Percentiles rank a stretch among this genome's conserved stretches.
These are phyloP conservation scores for Coniochaeta sp. DNA, from an alignment of 2,329 filamentous ascomycete genomes.

Conservation along the genomic window DNA sequence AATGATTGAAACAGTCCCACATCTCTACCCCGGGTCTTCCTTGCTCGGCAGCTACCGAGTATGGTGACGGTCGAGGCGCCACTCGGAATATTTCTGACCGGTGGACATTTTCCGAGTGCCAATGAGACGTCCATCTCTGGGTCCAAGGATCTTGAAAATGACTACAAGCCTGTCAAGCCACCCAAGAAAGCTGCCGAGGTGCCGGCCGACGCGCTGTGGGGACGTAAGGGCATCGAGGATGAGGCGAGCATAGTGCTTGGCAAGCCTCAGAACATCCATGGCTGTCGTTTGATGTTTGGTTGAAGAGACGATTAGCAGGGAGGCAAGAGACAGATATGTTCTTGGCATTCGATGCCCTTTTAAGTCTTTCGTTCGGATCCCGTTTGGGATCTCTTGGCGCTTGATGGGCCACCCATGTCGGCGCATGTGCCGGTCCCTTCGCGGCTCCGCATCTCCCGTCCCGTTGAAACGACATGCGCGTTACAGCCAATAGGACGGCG, in stretches of 20 bases:
- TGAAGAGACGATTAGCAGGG: not conserved
- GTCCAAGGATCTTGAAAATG: not conserved
- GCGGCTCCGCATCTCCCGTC: conserved; percentile 9
- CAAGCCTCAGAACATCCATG: not conserved
- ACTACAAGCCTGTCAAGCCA: not conserved
- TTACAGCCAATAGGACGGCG: conserved; percentile 6
- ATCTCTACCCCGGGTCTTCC: not conserved
- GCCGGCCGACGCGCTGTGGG: not conserved
- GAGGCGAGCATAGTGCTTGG: not conserved
- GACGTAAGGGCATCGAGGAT: not conserved
- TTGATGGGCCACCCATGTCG: conserved; percentile 6
- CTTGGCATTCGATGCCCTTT: not conserved
- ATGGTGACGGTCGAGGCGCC: not conserved
- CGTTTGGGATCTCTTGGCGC: conserved; percentile 7
- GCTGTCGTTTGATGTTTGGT: not conserved
- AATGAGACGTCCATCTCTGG: not conserved
- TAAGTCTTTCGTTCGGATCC: not conserved
- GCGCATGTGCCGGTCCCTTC: not conserved
- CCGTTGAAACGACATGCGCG: conserved; percentile 10
- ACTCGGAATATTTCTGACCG: not conserved
- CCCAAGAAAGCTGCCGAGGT: not conserved
- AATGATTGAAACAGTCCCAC: not conserved
- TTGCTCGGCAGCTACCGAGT: not conserved
- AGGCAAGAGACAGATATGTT: not conserved
- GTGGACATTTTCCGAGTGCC: not conserved